Evolutionary conservation across 768 basidiomycete genomes (phyloP).

Genomic region (Chalciporus piperatus): DNA sequence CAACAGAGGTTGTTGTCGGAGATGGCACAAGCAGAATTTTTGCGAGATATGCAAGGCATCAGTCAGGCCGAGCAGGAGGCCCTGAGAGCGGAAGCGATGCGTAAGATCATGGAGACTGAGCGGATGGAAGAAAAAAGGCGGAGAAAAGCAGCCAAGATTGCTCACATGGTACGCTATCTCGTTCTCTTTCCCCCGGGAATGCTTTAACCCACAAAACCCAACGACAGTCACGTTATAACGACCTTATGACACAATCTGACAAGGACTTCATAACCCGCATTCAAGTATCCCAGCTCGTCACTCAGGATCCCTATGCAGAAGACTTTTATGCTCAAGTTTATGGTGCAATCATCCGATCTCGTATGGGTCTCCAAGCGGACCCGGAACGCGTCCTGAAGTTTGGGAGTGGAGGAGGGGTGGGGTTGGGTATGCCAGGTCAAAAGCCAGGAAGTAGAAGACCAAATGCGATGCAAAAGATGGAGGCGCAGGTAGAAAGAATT

Average conservation of each 20-base stretch:
- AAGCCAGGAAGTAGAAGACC: slow-evolving; percentile 68
- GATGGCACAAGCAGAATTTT: slow-evolving; percentile 66
- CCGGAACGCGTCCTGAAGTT: slow-evolving; percentile 80
- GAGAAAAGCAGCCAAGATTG: slow-evolving; percentile 80
- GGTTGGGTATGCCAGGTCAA: slow-evolving; percentile 45
- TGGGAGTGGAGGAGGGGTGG: slow-evolving; percentile 83
- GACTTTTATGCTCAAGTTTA: slow-evolving; percentile 99
- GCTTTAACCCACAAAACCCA: not conserved
- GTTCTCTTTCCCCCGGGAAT: not conserved
- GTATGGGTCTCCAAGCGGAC: slow-evolving; percentile 70
- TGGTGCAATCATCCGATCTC: slow-evolving; percentile 77
- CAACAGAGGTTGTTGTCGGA: slow-evolving; percentile 78
- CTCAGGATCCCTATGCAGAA: slow-evolving; percentile 94
- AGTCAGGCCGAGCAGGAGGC: slow-evolving; percentile 66
- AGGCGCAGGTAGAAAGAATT: slow-evolving; percentile 92
- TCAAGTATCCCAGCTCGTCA: slow-evolving; percentile 96
- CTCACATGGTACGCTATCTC: slow-evolving; percentile 66
- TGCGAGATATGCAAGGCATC: slow-evolving; percentile 60
- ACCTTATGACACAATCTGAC: slow-evolving; percentile 96
- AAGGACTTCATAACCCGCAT: slow-evolving; percentile 99
- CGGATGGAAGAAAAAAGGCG: slow-evolving; percentile 82
- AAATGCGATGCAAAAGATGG: slow-evolving; percentile 90
- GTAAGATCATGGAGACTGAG: slow-evolving; percentile 89
- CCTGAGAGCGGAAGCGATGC: slow-evolving; percentile 73
- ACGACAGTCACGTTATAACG: slow-evolving; percentile 81